Evolutionary conservation across 768 basidiomycete genomes (phyloP), one percentile per base, ranked within the genome.

Genomic region (Pholiota conissans): DNA sequence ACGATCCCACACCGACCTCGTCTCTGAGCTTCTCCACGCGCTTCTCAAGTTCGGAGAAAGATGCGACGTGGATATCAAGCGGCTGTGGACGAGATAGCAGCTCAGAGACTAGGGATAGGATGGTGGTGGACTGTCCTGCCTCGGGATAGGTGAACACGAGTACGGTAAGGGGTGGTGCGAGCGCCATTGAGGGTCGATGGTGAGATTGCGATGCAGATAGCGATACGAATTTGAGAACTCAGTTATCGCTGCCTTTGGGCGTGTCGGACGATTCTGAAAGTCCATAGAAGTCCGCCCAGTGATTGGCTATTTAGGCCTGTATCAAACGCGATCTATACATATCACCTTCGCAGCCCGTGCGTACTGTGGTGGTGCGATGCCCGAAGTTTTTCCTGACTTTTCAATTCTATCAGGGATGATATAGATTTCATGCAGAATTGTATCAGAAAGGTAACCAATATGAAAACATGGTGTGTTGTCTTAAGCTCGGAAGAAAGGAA

Each of bases 21-120:
- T 52, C 51, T 18, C 40, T 52, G n/a, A 52, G 34, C 51, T 28
- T 40, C 37, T 52, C 51, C 35, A 52, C 51, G 37, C 51, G 51
- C 22, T 52, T 52, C 39, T 40, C 39, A 4, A 52, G 51, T 13
- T 37, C 51, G 9, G 51, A 29, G 34, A 52, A 52, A 16, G 51
- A 52, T 11, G 34, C 51, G 27, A 52, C 39, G 18, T 52, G 51
- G 34, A 52, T 40, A 16, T 40, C 16, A 9, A 39, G 26, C 27
- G 27, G 11, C 35, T 52, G 51, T 10, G 51, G 51, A 1, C 37
- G 51, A 37, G 51, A n/a, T 9, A 52, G 37, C 1, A 40, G 35
- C 35, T 39, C 51, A 27, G 26, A 27, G 20, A 40, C 51, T 8
- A 52, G 22, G 18, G 51, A 37, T 2, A 52, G 34, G 26, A 52